phyloP scores from a whole-genome alignment of 1,139 yeast genomes.

The Protomyces lactucae-debilis region DNA sequence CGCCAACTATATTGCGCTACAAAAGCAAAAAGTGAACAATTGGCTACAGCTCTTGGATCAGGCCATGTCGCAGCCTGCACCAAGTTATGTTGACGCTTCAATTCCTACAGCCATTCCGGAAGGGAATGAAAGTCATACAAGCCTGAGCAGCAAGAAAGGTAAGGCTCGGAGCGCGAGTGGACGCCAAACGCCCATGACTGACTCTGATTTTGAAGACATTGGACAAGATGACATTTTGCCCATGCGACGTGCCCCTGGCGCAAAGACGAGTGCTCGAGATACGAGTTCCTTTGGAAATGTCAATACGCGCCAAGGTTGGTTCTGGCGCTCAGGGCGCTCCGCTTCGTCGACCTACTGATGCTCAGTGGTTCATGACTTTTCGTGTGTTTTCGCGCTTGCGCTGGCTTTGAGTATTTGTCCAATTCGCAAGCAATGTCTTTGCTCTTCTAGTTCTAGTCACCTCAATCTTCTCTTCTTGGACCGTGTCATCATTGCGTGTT shows the following conservation, averaged over 20 bases:
- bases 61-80: conserved; percentile 1
- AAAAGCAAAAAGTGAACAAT: conserved; percentile 8
- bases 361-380: neutral
- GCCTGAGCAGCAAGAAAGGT: neutral
- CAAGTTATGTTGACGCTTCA: neutral
- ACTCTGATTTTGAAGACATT: conserved; percentile 20
- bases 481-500: neutral
- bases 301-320: neutral
- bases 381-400: neutral
- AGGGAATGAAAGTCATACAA: neutral
- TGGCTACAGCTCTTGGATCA: conserved; percentile 16
- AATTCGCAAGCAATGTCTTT: too few species aligned
- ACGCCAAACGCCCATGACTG: conserved; percentile 5
- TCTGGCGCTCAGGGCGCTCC: neutral
- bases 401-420: neutral
- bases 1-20: conserved; percentile 6
- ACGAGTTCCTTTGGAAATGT: neutral
- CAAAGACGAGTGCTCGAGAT: neutral
- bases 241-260: neutral
- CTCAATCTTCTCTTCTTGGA: neutral
- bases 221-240: conserved; percentile 3
- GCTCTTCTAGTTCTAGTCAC: neutral
- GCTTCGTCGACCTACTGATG: neutral
- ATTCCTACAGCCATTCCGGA: neutral
- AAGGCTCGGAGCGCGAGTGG: conserved; percentile 1